Evolutionary conservation across 1,284 basidiomycete species (phyloP).

Genomic region (Rhodotorula sp.): DNA sequence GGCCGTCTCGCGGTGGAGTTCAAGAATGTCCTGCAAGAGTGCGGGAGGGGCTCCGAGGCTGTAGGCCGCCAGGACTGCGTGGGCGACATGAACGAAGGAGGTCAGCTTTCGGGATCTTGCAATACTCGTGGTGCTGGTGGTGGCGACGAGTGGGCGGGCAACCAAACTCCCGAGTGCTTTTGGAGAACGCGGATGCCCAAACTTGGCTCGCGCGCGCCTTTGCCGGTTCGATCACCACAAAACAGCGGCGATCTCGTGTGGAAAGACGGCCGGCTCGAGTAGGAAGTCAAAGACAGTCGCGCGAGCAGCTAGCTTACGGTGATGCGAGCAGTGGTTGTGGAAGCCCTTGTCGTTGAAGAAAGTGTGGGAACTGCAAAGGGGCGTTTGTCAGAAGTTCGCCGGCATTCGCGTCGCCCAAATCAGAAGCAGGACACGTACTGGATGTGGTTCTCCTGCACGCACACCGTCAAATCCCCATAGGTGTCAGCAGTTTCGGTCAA

Average conservation of each 20-base stretch:
- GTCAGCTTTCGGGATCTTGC: background rate
- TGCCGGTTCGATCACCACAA: too few relatives aligned
- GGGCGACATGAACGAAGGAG: background rate
- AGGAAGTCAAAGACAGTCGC: background rate
- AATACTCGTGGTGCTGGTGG: too few relatives aligned
- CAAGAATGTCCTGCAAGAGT: conserved; percentile 37
- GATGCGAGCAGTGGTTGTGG: conserved; percentile 43
- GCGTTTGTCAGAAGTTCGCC: too few relatives aligned
- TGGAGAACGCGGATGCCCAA: too few relatives aligned
- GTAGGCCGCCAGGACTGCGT: conserved; percentile 40
- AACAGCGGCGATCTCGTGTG: too few relatives aligned
- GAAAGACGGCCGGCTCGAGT: too few relatives aligned
- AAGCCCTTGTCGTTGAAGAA: conserved; percentile 43
- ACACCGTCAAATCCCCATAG: background rate
- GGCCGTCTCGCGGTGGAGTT: conserved; percentile 30
- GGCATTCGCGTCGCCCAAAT: background rate
- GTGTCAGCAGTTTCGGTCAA: background rate
- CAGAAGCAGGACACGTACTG: conserved; percentile 13
- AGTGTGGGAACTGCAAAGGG: conserved; percentile 37
- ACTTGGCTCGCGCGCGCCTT: too few relatives aligned
- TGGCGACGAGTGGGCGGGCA: too few relatives aligned
- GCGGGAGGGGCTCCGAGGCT: conserved; percentile 41
- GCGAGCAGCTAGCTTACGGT: conserved; percentile 17
- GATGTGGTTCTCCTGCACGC: conserved; percentile 40
- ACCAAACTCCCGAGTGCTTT: too few relatives aligned